These are phyloP conservation scores for Mallotus repandus DNA, from an alignment of 441 rosid genomes.

Conservation along the genomic window DNA sequence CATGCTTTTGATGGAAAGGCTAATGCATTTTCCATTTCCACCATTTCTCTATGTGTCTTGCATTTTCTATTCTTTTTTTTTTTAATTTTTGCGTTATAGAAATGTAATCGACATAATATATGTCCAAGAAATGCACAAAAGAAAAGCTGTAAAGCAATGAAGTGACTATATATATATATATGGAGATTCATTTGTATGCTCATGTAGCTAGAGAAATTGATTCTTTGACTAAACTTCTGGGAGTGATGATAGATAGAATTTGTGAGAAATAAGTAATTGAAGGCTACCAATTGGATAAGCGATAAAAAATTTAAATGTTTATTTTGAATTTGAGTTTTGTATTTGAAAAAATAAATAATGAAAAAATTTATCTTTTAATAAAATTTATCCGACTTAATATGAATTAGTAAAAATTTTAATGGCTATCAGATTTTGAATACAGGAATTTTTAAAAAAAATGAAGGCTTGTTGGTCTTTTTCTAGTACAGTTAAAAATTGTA, in stretches of 20 bases:
- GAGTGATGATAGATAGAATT: neutral
- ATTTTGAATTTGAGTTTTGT: no score
- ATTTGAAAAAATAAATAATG: no score
- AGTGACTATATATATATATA: neutral
- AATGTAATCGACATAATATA: neutral
- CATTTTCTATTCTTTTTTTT: neutral
- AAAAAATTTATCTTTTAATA: no score
- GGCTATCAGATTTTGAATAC: no score
- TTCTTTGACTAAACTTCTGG: constrained; percentile 3
- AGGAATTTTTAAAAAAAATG: no score
- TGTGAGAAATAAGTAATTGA: neutral
- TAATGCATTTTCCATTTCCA: neutral
- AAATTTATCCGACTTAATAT: no score
- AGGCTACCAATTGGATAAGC: neutral
- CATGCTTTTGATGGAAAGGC: neutral
- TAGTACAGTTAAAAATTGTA: no score
- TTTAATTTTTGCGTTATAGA: neutral
- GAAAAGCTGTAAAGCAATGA: neutral
- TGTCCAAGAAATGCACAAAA: neutral
- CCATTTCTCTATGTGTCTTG: neutral
- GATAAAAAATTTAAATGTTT: no score
- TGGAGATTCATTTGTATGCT: neutral
- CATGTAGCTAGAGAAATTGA: neutral
- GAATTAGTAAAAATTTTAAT: no score
- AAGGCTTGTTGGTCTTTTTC: no score